These are phyloP conservation scores for Jasminum sambac DNA, from an alignment of 257 asterid genomes.

Conservation along the genomic window DNA sequence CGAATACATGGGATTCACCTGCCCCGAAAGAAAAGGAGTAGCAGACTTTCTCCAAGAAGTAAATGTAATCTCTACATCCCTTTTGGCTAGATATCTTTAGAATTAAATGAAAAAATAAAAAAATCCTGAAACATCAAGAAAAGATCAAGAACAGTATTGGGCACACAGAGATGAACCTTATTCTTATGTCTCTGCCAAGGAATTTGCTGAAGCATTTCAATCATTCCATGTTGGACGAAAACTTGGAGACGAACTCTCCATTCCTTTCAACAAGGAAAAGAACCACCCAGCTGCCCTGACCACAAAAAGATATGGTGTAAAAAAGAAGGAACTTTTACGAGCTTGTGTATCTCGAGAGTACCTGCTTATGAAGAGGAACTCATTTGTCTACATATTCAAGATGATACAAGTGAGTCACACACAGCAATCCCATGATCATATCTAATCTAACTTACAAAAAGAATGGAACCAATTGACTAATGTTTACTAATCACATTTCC, in stretches of 20 bases:
- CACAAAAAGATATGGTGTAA: constrained; percentile 56
- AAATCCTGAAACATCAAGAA: constrained; percentile 52
- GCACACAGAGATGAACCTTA: constrained; percentile 54
- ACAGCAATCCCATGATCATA: not conserved
- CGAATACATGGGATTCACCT: constrained; percentile 70
- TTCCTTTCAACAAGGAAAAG: constrained; percentile 64
- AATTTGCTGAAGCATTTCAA: constrained; percentile 73
- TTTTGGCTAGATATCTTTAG: constrained; percentile 1
- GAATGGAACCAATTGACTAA: not conserved
- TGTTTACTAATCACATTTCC: constrained; percentile 5
- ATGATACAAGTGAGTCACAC: constrained; percentile 52
- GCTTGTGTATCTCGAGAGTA: constrained; percentile 70
- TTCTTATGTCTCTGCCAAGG: constrained; percentile 48
- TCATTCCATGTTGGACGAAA: constrained; percentile 65
- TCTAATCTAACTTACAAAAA: not conserved
- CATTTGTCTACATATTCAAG: constrained; percentile 75
- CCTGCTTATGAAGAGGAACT: constrained; percentile 69
- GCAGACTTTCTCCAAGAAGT: constrained; percentile 97
- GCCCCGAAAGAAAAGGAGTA: constrained; percentile 88
- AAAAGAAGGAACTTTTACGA: constrained; percentile 67
- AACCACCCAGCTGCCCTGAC: constrained; percentile 75
- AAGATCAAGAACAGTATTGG: constrained; percentile 92
- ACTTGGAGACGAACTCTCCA: constrained; percentile 64
- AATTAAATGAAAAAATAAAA: not conserved
- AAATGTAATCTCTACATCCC: constrained; percentile 17